A percentile compares a stretch with the other conserved stretches of the same genome.
These are phyloP conservation scores for Talaromyces funiculosus DNA, from an alignment of 2,329 filamentous ascomycete genomes.

Conservation along the genomic window DNA sequence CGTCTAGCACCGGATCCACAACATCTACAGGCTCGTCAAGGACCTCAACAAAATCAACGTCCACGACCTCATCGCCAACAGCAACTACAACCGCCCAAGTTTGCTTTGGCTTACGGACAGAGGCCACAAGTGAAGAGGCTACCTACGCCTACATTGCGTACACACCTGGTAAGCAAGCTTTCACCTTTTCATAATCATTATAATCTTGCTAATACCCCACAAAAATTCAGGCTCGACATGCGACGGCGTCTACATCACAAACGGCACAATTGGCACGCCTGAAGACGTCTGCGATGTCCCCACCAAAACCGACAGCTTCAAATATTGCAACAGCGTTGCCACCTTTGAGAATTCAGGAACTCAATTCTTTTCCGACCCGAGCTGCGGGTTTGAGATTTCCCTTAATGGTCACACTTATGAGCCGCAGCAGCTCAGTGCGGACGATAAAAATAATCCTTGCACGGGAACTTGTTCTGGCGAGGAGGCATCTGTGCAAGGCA, in stretches of 20 bases:
- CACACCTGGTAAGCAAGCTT: not conserved
- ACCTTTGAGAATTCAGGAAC: not conserved
- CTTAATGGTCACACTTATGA: not conserved
- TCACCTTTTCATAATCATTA: not conserved
- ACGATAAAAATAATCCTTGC: not conserved
- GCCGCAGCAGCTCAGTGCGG: not conserved
- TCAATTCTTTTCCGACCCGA: not conserved
- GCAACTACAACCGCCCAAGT: not conserved
- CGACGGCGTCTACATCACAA: not conserved
- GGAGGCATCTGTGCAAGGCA: not conserved
- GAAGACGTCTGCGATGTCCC: not conserved
- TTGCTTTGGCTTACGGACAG: not conserved
- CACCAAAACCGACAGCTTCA: not conserved
- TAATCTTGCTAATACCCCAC: not conserved
- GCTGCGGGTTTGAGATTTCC: not conserved
- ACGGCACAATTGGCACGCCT: not conserved
- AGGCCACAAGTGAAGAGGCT: not conserved
- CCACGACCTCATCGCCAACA: not conserved
- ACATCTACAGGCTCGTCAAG: not conserved
- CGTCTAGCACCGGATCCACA: not conserved
- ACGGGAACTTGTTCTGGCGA: not conserved
- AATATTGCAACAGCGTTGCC: not conserved
- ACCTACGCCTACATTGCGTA: not conserved
- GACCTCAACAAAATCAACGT: not conserved
- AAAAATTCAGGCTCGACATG: not conserved